Percentiles rank a stretch among this genome's conserved stretches.
phyloP scores from a whole-genome alignment of 1,284 basidiomycete genomes.

The Thecaphora thlaspeos region DNA sequence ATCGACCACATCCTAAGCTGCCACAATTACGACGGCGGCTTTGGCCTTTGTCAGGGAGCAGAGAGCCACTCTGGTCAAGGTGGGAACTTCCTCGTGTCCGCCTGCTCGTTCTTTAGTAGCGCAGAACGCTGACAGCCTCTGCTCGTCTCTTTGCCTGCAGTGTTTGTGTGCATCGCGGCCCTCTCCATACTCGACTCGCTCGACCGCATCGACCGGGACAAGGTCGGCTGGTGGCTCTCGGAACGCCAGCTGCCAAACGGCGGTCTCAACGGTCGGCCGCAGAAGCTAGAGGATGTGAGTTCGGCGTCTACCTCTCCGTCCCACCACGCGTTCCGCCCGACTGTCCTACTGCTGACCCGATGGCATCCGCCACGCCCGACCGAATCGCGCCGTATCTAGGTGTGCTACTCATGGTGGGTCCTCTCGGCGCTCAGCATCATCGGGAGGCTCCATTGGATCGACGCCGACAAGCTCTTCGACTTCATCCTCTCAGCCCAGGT shows the following conservation, averaged over 20 bases:
- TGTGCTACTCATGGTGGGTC: conserved; percentile 98
- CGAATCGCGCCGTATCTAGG: conserved; percentile 63
- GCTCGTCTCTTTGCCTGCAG: conserved; percentile 60
- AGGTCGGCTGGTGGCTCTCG: conserved; percentile 84
- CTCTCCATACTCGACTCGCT: conserved; percentile 81
- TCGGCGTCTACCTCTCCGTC: background rate
- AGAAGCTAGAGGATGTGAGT: conserved; percentile 93
- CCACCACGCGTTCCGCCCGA: background rate
- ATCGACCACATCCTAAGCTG: conserved; percentile 74
- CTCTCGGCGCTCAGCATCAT: conserved; percentile 84
- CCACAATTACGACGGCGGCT: conserved; percentile 93
- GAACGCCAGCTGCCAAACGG: conserved; percentile 91
- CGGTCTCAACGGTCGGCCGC: conserved; percentile 90
- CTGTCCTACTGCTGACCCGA: no score
- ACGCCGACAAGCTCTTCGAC: conserved; percentile 71
- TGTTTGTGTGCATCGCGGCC: conserved; percentile 83
- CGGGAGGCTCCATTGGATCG: conserved; percentile 83
- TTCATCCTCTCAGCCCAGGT: conserved; percentile 91
- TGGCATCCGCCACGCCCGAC: no score
- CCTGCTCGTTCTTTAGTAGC: no score
- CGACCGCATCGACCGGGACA: conserved; percentile 61
- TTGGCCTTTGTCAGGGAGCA: conserved; percentile 77
- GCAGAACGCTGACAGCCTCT: background rate
- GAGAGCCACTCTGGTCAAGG: conserved; percentile 92
- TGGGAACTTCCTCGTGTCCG: no score